phyloP scores from a whole-genome alignment of 345 rosid species.

The Pistacia integerrima region DNA sequence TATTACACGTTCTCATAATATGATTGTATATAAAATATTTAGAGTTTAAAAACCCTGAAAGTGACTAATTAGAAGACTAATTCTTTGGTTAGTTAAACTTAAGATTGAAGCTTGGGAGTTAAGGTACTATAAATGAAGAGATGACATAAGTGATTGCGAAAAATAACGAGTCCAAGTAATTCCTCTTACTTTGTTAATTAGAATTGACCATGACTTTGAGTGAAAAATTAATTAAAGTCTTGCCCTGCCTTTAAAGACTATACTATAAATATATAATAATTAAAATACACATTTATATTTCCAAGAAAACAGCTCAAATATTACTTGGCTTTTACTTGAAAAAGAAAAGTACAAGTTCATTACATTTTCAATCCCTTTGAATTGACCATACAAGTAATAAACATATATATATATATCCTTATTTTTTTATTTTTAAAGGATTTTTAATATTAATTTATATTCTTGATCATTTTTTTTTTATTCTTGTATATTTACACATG shows the following conservation, averaged over 20 bases:
- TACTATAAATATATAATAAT: no score
- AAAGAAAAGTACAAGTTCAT: neutral
- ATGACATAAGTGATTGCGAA: conserved; percentile 25
- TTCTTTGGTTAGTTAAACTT: no score
- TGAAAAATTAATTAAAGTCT: neutral
- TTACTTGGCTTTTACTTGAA: neutral
- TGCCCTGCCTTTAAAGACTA: no score
- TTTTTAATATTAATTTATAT: no score
- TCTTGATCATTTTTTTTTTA: no score
- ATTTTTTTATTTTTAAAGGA: no score
- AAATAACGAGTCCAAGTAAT: conserved; percentile 23
- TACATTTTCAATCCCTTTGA: neutral
- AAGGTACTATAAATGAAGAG: conserved; percentile 4
- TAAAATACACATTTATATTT: neutral
- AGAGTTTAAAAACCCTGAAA: no score
- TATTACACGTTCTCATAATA: no score
- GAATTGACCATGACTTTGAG: conserved; percentile 10
- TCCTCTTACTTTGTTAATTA: neutral
- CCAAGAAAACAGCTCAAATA: neutral
- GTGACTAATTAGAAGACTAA: neutral
- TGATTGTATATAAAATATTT: no score
- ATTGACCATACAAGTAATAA: no score
- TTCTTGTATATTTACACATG: no score
- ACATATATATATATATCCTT: no score
- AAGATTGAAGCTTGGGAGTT: conserved; percentile 13